phyloP scores from a whole-genome alignment of 495 filamentous ascomycete genomes.

The Glutinoglossum americanum region DNA sequence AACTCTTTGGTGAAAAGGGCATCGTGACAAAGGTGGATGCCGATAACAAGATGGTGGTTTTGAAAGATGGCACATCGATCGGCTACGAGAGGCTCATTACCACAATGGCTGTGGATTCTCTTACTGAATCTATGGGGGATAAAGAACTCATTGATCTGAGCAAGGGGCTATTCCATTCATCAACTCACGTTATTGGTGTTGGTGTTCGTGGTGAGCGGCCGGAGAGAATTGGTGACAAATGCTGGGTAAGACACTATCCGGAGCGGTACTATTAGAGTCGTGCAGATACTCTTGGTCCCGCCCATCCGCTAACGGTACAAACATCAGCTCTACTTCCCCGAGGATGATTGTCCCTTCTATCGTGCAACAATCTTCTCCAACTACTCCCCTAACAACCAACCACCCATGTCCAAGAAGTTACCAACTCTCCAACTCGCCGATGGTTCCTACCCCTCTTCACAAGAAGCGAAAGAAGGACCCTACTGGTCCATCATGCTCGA shows the following conservation, averaged over 20 bases:
- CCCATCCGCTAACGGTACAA: not conserved
- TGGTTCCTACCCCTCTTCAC: slow-evolving; percentile 51
- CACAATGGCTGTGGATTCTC: slow-evolving; percentile 88
- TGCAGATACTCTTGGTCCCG: not conserved
- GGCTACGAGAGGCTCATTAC: slow-evolving; percentile 79
- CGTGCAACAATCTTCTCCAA: slow-evolving; percentile 99
- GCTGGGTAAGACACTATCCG: slow-evolving; percentile 46
- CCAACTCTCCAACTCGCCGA: slow-evolving; percentile 68
- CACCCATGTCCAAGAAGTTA: slow-evolving; percentile 58
- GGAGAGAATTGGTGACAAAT: slow-evolving; percentile 97
- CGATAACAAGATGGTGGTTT: slow-evolving; percentile 55
- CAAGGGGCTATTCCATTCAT: slow-evolving; percentile 91
- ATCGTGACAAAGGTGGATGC: slow-evolving; percentile 71
- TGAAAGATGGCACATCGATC: slow-evolving; percentile 75
- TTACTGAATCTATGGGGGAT: slow-evolving; percentile 75
- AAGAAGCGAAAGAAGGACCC: slow-evolving; percentile 55
- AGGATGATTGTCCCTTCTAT: slow-evolving; percentile 98
- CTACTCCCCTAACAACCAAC: slow-evolving; percentile 98
- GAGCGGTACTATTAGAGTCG: not conserved
- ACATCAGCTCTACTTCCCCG: slow-evolving; percentile 83
- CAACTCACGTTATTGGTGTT: slow-evolving; percentile 92
- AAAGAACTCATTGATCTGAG: slow-evolving; percentile 58
- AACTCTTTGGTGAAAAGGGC: slow-evolving; percentile 66
- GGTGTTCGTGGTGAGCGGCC: slow-evolving; percentile 81
- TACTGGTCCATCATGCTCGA: slow-evolving; percentile 99